Evolutionary conservation across 352 stramenopile genomes (phyloP).

Genomic region (Pythium scleroteichum): DNA sequence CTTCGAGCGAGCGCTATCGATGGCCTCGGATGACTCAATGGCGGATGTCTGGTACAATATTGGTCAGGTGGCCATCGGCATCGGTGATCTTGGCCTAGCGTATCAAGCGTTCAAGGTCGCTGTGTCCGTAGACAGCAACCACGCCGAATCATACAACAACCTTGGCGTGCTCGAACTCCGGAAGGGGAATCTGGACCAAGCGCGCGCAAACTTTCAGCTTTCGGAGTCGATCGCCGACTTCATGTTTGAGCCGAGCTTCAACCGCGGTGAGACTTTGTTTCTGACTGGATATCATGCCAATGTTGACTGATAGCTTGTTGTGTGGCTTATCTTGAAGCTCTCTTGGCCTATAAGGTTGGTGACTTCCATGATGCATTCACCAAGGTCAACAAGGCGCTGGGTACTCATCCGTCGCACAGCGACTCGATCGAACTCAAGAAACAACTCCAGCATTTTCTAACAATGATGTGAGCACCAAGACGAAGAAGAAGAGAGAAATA

Average conservation of each 20-base stretch:
- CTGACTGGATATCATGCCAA: too few relatives aligned
- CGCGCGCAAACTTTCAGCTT: slow-evolving; percentile 79
- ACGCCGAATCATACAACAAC: slow-evolving; percentile 93
- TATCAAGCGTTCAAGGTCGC: slow-evolving; percentile 95
- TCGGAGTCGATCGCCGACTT: slow-evolving; percentile 81
- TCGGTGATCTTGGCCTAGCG: slow-evolving; percentile 91
- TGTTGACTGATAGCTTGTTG: too few relatives aligned
- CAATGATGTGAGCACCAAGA: slow-evolving; percentile 48
- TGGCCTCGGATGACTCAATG: slow-evolving; percentile 89
- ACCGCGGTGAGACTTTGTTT: slow-evolving; percentile 70
- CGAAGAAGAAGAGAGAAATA: neutral
- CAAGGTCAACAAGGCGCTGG: slow-evolving; percentile 83
- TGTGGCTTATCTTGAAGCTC: slow-evolving; percentile 40
- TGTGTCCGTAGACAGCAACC: slow-evolving; percentile 88
- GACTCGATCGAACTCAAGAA: slow-evolving; percentile 91
- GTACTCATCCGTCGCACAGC: slow-evolving; percentile 77
- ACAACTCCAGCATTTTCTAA: slow-evolving; percentile 84
- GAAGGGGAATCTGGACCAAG: slow-evolving; percentile 88
- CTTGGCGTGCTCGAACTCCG: slow-evolving; percentile 89
- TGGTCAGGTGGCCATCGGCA: slow-evolving; percentile 90
- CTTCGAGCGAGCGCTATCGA: slow-evolving; percentile 88
- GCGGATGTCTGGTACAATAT: slow-evolving; percentile 96
- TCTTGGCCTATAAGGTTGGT: slow-evolving; percentile 90
- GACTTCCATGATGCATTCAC: slow-evolving; percentile 91
- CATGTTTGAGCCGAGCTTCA: slow-evolving; percentile 93